phyloP scores from a whole-genome alignment of 768 basidiomycete genomes.

The Daedaleopsis nitida region DNA sequence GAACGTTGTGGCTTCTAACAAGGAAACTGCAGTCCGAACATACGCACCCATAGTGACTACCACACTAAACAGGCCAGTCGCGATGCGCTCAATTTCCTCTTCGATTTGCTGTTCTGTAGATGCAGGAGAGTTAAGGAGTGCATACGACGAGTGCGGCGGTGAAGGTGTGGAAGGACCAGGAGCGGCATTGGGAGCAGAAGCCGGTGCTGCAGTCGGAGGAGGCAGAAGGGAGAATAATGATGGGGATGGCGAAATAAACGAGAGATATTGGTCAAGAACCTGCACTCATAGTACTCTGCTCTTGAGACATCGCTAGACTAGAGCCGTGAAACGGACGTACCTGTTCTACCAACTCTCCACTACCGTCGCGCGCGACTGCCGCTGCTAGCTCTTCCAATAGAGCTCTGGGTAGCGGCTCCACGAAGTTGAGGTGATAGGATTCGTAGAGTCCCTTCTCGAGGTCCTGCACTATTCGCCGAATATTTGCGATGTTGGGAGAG shows the following conservation, averaged over 20 bases:
- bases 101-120: constrained; percentile 92
- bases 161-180: constrained; percentile 36
- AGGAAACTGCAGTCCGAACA: not conserved
- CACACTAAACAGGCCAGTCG: constrained; percentile 89
- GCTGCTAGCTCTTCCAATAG: constrained; percentile 93
- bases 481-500: constrained; percentile 83
- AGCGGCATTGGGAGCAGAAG: constrained; percentile 36
- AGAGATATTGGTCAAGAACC: constrained; percentile 96
- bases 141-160: constrained; percentile 65
- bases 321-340: constrained; percentile 38
- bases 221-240: constrained; percentile 91
- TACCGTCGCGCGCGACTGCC: constrained; percentile 81
- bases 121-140: constrained; percentile 86
- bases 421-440: constrained; percentile 93
- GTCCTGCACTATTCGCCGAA: constrained; percentile 91
- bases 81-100: constrained; percentile 88
- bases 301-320: not conserved
- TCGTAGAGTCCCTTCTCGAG: constrained; percentile 89
- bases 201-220: constrained; percentile 43
- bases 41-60: constrained; percentile 82
- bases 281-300: constrained; percentile 31
- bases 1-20: not conserved
- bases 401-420: constrained; percentile 85
- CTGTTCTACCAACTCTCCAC: constrained; percentile 80
- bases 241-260: constrained; percentile 91